Evolutionary conservation across 2,329 filamentous ascomycete genomes (phyloP), one percentile per base, ranked within the genome.

Genomic region (Ophiostoma ulmi): DNA sequence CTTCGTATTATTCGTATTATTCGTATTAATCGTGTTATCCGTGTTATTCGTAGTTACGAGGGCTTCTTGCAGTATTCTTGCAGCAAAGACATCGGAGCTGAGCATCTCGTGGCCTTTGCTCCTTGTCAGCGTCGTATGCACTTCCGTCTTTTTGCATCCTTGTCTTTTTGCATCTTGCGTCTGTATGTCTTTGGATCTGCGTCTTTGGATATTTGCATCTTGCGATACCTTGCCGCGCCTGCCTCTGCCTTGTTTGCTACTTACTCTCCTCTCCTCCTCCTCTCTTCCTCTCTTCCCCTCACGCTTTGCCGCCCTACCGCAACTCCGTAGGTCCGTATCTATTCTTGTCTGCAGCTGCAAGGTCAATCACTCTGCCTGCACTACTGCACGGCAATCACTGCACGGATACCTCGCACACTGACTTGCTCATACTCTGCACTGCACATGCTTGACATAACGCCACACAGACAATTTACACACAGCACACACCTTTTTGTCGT

Each of bases 321-420:
- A 22, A 26, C 52, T 31, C 44, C 17, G 44, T 48, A 48, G 44
- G 44, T 20, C 20, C 52, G 52, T 22, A 58, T 31, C 52, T 58
- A 58, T 58, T 58, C 52, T 58, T 26, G 52, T 58, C 52, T 26
- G 52, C 52, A 58, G 52, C 52, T 58, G 52, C 52, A 58, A 58
- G n/a, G 52, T 58, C 52, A 26, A 58, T 58, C 52, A 58, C 52
- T 44, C 39, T 22, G 44, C 44, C 52, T 26, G 48, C 14, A 48
- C 44, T 48, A 48, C 14, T 31, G 31, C 31, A 31, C 31, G 2
- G 31, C 31, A 31, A 31, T 31, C 31, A 31, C 31, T 31, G 31
- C 31, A 31, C 31, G 2, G 31, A 31, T 48, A 48, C 44, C 38
- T 39, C 38, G 38, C 38, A 39, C 38, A 39, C 38, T 10, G 6